Percentiles rank a stretch among this genome's conserved stretches.
Evolutionary conservation across 1,284 basidiomycete species (phyloP).

Genomic region (Fomitiporia mediterranea): DNA sequence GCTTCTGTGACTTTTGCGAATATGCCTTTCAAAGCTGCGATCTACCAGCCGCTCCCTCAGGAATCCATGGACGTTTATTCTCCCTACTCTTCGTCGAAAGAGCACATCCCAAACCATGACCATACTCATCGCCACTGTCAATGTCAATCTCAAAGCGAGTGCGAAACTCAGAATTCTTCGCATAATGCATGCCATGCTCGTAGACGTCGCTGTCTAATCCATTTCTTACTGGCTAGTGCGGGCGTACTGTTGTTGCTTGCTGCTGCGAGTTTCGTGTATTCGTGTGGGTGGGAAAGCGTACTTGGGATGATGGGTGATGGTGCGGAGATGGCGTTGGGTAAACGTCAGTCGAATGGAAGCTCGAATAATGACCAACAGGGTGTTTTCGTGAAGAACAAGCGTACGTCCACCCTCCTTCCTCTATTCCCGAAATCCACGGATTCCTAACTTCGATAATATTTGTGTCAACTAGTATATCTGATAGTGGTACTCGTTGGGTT

Average conservation of each 20-base stretch:
- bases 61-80: conserved; percentile 12
- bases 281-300: conserved; percentile 5
- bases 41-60: conserved; percentile 19
- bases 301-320: conserved; percentile 9
- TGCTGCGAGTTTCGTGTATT: neutral
- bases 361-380: neutral
- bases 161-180: neutral
- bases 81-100: conserved; percentile 6
- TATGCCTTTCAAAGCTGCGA: neutral
- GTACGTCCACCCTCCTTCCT: conserved; percentile 4
- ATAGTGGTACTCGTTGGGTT: conserved; percentile 38
- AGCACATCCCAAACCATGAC: neutral
- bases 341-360: conserved; percentile 6
- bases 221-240: neutral
- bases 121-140: neutral
- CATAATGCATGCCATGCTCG: conserved; percentile 12
- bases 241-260: conserved; percentile 3
- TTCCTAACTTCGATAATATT: neutral
- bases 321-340: conserved; percentile 5
- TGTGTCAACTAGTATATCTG: conserved; percentile 31
- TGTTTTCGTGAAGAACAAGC: conserved; percentile 19
- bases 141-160: neutral
- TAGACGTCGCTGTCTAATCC: conserved; percentile 7
- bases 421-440: neutral
- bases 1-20: conserved; percentile 3